A percentile compares a stretch with the other conserved stretches of the same genome.
These are phyloP conservation scores for Nymphaea colorata DNA, from an alignment of 164 flowering plant genomes.

Conservation along the genomic window DNA sequence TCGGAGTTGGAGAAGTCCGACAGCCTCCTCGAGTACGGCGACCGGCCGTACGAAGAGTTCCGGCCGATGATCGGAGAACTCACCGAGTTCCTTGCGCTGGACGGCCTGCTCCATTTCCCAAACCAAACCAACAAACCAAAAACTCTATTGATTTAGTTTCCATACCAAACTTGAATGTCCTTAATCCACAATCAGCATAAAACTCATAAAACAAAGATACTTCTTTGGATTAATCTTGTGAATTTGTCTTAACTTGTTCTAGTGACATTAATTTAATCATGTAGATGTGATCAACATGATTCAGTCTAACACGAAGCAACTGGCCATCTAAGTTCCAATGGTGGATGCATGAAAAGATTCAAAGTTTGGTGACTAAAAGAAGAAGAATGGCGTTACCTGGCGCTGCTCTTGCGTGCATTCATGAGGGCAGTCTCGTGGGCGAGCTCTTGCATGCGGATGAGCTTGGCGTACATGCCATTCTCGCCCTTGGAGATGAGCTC, in stretches of 20 bases:
- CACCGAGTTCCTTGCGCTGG: constrained; percentile 94
- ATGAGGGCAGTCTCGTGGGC: constrained; percentile 74
- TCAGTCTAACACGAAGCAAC: too few relatives aligned
- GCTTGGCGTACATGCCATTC: constrained; percentile 75
- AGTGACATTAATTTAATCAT: too few relatives aligned
- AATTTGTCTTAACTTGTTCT: too few relatives aligned
- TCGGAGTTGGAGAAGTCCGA: constrained; percentile 98
- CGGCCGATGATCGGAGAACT: constrained; percentile 93
- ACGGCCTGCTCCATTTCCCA: constrained; percentile 45
- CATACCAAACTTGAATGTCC: too few relatives aligned
- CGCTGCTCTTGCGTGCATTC: constrained; percentile 91
- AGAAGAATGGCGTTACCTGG: constrained; percentile 13
- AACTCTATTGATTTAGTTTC: too few relatives aligned
- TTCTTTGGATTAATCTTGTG: neutral
- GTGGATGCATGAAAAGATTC: too few relatives aligned
- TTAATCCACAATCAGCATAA: neutral
- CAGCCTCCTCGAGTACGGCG: constrained; percentile 90
- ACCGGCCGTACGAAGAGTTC: constrained; percentile 88
- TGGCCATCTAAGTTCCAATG: too few relatives aligned
- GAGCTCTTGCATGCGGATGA: constrained; percentile 84
- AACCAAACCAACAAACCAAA: too few relatives aligned
- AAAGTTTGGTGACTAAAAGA: too few relatives aligned
- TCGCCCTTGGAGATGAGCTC: constrained; percentile 83
- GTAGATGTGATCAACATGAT: too few relatives aligned
- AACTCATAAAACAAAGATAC: neutral